These are phyloP conservation scores for Phytophthora uliginosa DNA, from an alignment of 352 stramenopile species.

Conservation along the genomic window DNA sequence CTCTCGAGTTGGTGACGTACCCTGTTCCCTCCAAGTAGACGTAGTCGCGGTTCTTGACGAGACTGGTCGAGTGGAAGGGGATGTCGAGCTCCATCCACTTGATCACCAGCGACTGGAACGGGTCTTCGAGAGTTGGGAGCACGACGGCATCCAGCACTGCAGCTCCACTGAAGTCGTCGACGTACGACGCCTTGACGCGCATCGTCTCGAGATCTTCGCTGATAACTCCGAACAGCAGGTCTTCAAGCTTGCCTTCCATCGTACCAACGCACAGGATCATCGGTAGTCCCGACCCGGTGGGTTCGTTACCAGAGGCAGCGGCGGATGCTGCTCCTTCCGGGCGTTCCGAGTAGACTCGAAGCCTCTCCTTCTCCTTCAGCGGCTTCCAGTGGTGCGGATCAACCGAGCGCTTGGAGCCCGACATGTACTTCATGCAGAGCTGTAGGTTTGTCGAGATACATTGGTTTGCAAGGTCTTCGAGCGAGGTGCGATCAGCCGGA, in stretches of 20 bases:
- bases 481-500: slow-evolving; percentile 5
- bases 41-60: slow-evolving; percentile 54
- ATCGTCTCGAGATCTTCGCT: slow-evolving; percentile 33
- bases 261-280: slow-evolving; percentile 33
- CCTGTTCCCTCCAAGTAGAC: slow-evolving; percentile 47
- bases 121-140: slow-evolving; percentile 31
- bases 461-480: slow-evolving; percentile 27
- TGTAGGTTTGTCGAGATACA: slow-evolving; percentile 23
- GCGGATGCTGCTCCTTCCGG: slow-evolving; percentile 6
- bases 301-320: neutral
- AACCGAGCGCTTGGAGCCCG: slow-evolving; percentile 27
- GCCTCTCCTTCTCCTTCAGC: slow-evolving; percentile 28
- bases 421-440: slow-evolving; percentile 29
- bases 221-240: slow-evolving; percentile 39
- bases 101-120: slow-evolving; percentile 40
- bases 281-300: slow-evolving; percentile 11
- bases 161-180: slow-evolving; percentile 39
- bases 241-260: slow-evolving; percentile 31
- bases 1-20: slow-evolving; percentile 22
- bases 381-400: slow-evolving; percentile 26
- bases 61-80: slow-evolving; percentile 27
- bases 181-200: slow-evolving; percentile 41
- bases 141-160: slow-evolving; percentile 43
- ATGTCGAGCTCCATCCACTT: slow-evolving; percentile 52
- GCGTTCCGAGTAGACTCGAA: slow-evolving; percentile 25